Conservation (phyloP, 768 basidiomycete genomes). For the Pleurotus salmoneostramineus region DNA sequence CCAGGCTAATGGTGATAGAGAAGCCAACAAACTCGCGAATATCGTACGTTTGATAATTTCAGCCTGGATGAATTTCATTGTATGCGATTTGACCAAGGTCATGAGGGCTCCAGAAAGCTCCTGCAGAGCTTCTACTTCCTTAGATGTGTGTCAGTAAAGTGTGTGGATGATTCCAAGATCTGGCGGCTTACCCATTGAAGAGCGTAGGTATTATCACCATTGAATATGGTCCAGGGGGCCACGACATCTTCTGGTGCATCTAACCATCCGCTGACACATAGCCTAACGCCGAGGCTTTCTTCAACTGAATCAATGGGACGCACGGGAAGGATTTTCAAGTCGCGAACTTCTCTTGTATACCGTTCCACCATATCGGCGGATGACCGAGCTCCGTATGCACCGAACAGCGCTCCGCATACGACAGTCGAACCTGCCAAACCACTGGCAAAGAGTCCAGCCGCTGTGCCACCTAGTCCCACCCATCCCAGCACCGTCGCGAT, state of each 20-base stretch:
- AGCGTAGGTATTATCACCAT: constrained; percentile 48
- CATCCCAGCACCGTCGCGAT: constrained; percentile 43
- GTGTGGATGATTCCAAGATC: background rate
- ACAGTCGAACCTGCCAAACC: constrained; percentile 53
- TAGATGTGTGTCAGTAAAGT: background rate
- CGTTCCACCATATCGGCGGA: constrained; percentile 45
- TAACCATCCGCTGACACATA: constrained; percentile 59
- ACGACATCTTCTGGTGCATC: constrained; percentile 38
- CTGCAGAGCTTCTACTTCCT: constrained; percentile 55
- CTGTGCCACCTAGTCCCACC: constrained; percentile 51
- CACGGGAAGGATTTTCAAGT: constrained; percentile 49
- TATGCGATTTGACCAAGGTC: constrained; percentile 39
- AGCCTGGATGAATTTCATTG: constrained; percentile 45
- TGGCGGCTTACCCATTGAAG: constrained; percentile 48
- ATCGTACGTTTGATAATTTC: constrained; percentile 48
- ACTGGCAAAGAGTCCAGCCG: constrained; percentile 44
- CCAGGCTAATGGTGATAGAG: constrained; percentile 46
- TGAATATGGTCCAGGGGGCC: constrained; percentile 50
- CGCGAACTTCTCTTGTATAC: constrained; percentile 49
- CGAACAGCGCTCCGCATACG: constrained; percentile 56
- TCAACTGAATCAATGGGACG: constrained; percentile 19
- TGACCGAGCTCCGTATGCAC: constrained; percentile 48
- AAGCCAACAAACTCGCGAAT: constrained; percentile 43
- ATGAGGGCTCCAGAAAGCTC: constrained; percentile 43
- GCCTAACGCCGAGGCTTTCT: constrained; percentile 43